These are phyloP conservation scores for Nepenthes gracilis DNA, from an alignment of 148 eudicot genomes.

Conservation along the genomic window DNA sequence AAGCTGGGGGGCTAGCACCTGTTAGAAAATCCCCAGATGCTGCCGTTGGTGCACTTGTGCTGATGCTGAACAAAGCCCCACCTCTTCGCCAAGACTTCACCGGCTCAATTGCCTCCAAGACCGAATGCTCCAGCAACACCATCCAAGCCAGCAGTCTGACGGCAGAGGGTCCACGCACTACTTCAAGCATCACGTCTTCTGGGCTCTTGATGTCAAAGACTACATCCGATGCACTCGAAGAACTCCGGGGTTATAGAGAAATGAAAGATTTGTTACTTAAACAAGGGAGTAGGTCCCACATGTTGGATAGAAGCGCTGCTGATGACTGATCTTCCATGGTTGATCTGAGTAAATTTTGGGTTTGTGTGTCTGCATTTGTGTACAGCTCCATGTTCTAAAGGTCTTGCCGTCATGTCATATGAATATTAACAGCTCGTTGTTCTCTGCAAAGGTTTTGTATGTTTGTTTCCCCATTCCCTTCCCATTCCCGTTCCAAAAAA, in stretches of 20 bases:
- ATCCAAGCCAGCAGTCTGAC: slow-evolving; percentile 12
- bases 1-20: slow-evolving; percentile 20
- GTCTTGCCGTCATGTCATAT: too few relatives aligned
- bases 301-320: slow-evolving; percentile 3
- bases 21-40: slow-evolving; percentile 38
- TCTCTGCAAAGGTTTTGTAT: too few relatives aligned
- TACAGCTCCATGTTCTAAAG: too few relatives aligned
- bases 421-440: too few relatives aligned
- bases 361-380: too few relatives aligned
- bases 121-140: slow-evolving; percentile 8
- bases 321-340: neutral
- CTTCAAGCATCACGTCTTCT: slow-evolving; percentile 25
- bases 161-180: slow-evolving; percentile 7
- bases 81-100: slow-evolving; percentile 33
- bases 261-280: slow-evolving; percentile 43
- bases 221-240: slow-evolving; percentile 61
- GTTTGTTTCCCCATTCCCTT: too few relatives aligned
- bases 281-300: slow-evolving; percentile 23
- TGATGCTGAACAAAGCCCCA: slow-evolving; percentile 50
- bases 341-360: too few relatives aligned
- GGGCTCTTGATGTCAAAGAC: slow-evolving; percentile 29
- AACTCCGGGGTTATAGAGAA: slow-evolving; percentile 38
- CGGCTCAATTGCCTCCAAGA: slow-evolving; percentile 8
- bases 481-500: too few relatives aligned
- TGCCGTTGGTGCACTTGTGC: slow-evolving; percentile 41